Percentiles rank a stretch among this genome's conserved stretches.
Evolutionary conservation across 495 filamentous ascomycete genomes (phyloP).

Genomic region (Penicillium paradoxum): DNA sequence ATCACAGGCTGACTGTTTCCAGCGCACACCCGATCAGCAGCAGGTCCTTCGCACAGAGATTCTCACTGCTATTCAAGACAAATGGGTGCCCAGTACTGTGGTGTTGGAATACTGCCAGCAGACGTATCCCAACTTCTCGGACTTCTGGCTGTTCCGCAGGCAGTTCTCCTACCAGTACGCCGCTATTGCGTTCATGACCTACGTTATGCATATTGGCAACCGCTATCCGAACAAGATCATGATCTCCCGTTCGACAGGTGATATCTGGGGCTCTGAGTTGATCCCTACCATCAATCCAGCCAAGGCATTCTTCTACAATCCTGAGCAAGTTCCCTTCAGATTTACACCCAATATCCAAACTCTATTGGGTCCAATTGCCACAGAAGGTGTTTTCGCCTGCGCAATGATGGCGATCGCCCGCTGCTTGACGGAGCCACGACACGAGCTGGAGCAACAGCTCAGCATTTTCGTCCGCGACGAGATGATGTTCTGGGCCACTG

Average conservation of each 20-base stretch:
- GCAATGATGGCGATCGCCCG: constrained; percentile 94
- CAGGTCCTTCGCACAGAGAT: constrained; percentile 73
- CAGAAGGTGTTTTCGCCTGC: constrained; percentile 88
- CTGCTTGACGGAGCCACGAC: constrained; percentile 85
- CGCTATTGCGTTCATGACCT: constrained; percentile 97
- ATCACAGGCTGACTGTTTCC: constrained; percentile 21
- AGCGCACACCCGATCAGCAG: constrained; percentile 63
- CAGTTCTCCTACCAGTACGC: constrained; percentile 96
- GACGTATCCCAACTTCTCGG: constrained; percentile 81
- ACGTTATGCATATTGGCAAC: constrained; percentile 90
- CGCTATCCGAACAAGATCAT: constrained; percentile 92
- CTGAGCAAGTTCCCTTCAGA: constrained; percentile 92
- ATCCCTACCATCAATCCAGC: constrained; percentile 74
- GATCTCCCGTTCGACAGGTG: constrained; percentile 82
- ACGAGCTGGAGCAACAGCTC: constrained; percentile 87
- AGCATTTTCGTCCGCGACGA: constrained; percentile 94
- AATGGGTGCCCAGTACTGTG: constrained; percentile 76
- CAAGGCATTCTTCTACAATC: constrained; percentile 87
- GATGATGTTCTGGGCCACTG: constrained; percentile 95
- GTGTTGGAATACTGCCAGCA: constrained; percentile 85
- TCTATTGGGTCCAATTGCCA: constrained; percentile 89
- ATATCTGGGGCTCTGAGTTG: constrained; percentile 94
- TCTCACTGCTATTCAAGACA: constrained; percentile 83
- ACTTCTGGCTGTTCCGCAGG: constrained; percentile 97
- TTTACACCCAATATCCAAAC: constrained; percentile 94